Base-by-base conservation (phyloP, 2,329 filamentous ascomycete species). In the Aspergillus arachidicola region DNA sequence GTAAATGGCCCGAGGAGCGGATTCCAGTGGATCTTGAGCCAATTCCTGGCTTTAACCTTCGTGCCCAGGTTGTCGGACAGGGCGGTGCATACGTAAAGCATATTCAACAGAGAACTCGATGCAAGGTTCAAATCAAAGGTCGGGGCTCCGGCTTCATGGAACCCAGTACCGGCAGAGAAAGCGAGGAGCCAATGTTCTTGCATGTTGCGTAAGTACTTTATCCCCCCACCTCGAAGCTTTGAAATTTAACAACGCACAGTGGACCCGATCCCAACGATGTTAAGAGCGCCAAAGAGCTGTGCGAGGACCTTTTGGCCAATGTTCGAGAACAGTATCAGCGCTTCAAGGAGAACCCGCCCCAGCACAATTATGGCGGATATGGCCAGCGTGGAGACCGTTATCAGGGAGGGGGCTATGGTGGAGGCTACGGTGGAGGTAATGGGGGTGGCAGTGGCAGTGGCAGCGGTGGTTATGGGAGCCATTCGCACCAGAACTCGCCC, bases 1-100 rank as follows among this genome's bases (percentile, higher is more conserved):
- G 94, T 70, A 99, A 98, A 92, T 99, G 95, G 95, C 94, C 95
- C 1, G 95, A 98, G 75, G 93, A 97, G 80, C 93, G 91, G 72
- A 96, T 99, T 57, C 90, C 93, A 1, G 94, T 99, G 70, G 88
- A 89, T 66, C 88, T 99, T 62, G 95, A 98, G 71, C 92, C 94
- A 0, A 88, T 98, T 59, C 92, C 90, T 28, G 95, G 95, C 23
- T 99, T 99, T 81, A 99, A 99, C 75, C 84, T 99, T 55, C 91
- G 95, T 67, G 95, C 95, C 58, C 94, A 98, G 76, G 94, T 99
- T 54, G 95, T 99, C 60, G 95, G 95, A 57, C 91, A 94, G 71
- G 93, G 93, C 36, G 95, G 95, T 64, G 91, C 92, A 50, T 97
- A 98, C 75, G 95, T 99, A 65, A 99, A 99, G 80, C 94, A 97